Percentiles rank a stretch among this genome's conserved stretches.
Conservation (phyloP, 129 eudicot genomes). For the Glebionis coronaria region DNA sequence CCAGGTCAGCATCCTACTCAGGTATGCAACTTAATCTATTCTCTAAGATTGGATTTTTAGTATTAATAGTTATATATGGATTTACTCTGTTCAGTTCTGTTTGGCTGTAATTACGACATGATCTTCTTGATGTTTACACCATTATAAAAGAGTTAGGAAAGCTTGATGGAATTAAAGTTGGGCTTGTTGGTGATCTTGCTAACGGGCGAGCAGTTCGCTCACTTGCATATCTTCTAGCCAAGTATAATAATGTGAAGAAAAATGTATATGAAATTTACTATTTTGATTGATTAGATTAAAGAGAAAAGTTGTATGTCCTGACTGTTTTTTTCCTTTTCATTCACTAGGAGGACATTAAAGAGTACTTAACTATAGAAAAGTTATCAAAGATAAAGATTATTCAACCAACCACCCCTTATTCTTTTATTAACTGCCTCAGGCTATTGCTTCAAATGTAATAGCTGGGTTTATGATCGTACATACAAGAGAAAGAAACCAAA, state of each 20-base stretch:
- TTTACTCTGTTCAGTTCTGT: not conserved
- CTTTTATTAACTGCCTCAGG: too few species aligned
- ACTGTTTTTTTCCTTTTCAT: not conserved
- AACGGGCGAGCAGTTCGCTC: conserved; percentile 92
- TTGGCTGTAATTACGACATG: conserved; percentile 38
- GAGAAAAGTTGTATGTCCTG: too few species aligned
- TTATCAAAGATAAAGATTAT: too few species aligned
- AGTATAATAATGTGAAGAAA: conserved; percentile 63
- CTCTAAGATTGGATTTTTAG: not conserved
- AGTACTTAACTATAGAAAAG: too few species aligned
- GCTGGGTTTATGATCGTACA: too few species aligned
- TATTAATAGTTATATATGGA: not conserved
- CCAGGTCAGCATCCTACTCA: conserved; percentile 98
- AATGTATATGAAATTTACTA: not conserved
- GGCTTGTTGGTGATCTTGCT: conserved; percentile 95
- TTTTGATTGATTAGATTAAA: not conserved
- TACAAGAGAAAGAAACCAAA: too few species aligned
- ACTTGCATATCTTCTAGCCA: conserved; percentile 88
- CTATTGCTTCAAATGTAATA: too few species aligned
- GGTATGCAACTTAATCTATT: conserved; percentile 25
- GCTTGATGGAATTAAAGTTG: conserved; percentile 91
- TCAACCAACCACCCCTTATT: too few species aligned
- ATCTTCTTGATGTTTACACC: conserved; percentile 86
- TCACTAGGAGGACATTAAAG: conserved; percentile 84
- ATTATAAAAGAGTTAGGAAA: conserved; percentile 87